Base-by-base conservation (phyloP, 1,284 basidiomycete genomes). In the Ganoderma multipileum region DNA sequence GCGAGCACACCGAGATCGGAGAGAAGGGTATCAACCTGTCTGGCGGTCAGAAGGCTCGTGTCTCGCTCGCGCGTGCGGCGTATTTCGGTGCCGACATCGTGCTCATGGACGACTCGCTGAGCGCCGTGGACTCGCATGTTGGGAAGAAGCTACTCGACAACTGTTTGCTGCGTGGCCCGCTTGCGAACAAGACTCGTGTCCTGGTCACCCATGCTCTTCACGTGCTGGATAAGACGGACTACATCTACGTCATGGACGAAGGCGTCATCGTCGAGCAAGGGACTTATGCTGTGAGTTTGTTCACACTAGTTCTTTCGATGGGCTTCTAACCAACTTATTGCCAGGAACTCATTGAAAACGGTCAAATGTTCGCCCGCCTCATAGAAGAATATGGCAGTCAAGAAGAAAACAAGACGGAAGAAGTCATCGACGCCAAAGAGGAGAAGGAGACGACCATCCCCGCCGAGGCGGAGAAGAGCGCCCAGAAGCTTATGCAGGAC, bases 1-100 rank as follows among this genome's bases (percentile, higher is more conserved):
- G 89, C 3, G 90, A 91, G 71, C 76, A 83, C 63, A 95, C 93
- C 0, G 92, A 96, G 78, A 93, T 97, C 38, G 95, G 95, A 28
- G 95, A 96, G 80, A 89, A 92, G 73, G 95, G 95, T 3, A 89
- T 93, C 65, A 93, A 88, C 75, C 78, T 91, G 64, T 89, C 86
- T 68, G 86, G 88, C 83, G 80, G 74, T 1, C 62, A 57, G 50
- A 68, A 94, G 84, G 94, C 94, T 42, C 89, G 95, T n/a, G 88
- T 96, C 18, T 93, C 91, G 6, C 82, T 96, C 12, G 95, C 94
- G 1, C 84, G 95, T 2, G 93, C 92, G 0, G 89, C 93, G 1
- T 96, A 95, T 76, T 93, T 92, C 0, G 82, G 86, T 0, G 87
- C 92, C 0, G 89, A 91, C 67, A 88, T 95, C 42, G 85, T 95